phyloP scores from a whole-genome alignment of 2,329 filamentous ascomycete species.

The Xylariaceae sp. region DNA sequence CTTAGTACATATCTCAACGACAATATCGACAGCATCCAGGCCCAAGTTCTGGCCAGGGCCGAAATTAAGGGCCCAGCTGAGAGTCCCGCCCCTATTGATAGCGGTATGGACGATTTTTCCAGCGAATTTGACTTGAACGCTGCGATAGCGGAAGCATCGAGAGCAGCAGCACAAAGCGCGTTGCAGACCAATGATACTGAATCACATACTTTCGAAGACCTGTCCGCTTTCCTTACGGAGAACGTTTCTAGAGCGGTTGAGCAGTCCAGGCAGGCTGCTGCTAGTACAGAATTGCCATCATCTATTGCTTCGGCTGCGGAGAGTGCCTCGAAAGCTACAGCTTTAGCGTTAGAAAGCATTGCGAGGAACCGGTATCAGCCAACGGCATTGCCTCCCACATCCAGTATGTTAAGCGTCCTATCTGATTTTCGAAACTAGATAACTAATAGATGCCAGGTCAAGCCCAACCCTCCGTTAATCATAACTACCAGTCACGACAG shows the following conservation, averaged over 20 bases:
- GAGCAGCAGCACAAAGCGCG: constrained; percentile 30
- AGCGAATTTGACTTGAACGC: constrained; percentile 32
- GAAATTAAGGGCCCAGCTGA: constrained; percentile 24
- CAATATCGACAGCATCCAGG: constrained; percentile 31
- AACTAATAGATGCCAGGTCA: constrained; percentile 23
- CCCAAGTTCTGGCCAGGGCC: constrained; percentile 25
- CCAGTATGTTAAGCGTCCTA: constrained; percentile 20
- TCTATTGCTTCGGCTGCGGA: constrained; percentile 32
- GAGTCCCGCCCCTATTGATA: constrained; percentile 21
- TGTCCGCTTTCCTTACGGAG: constrained; percentile 31
- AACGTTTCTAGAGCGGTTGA: constrained; percentile 32
- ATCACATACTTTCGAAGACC: constrained; percentile 26
- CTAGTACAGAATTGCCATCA: constrained; percentile 28
- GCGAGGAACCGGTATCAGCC: constrained; percentile 34
- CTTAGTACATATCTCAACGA: constrained; percentile 34
- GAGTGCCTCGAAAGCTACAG: constrained; percentile 33
- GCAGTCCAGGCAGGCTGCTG: constrained; percentile 27
- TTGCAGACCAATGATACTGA: constrained; percentile 22
- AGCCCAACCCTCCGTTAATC: constrained; percentile 19
- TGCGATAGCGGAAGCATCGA: constrained; percentile 34
- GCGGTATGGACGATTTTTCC: constrained; percentile 21
- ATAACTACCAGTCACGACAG: constrained; percentile 26
- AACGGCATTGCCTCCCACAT: constrained; percentile 30
- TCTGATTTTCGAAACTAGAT: neutral
- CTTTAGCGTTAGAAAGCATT: constrained; percentile 33